Conservation (phyloP, 164 flowering plant genomes). For the Berberis thunbergii region DNA sequence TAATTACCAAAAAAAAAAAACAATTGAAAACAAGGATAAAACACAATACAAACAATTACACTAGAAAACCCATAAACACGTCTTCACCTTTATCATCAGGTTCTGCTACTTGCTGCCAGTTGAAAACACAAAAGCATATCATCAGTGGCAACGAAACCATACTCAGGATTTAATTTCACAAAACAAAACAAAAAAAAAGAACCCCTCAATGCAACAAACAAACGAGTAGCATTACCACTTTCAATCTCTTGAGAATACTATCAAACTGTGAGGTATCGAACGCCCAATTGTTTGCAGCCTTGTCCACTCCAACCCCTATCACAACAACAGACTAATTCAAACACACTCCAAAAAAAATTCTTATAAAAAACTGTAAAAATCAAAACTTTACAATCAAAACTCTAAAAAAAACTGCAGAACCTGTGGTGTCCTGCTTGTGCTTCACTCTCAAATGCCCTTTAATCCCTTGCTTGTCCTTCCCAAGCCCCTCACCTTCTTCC, state of each 20-base stretch:
- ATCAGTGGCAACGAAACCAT: background rate
- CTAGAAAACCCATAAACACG: background rate
- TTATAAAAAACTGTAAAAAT: no score
- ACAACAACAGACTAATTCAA: no score
- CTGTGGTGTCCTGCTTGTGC: slow-evolving; percentile 85
- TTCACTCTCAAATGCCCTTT: slow-evolving; percentile 76
- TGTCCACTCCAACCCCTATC: slow-evolving; percentile 74
- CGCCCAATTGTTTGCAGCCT: slow-evolving; percentile 66
- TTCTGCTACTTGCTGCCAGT: slow-evolving; percentile 32
- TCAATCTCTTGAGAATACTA: slow-evolving; percentile 73
- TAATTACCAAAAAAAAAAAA: background rate
- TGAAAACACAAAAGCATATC: background rate
- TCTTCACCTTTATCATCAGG: slow-evolving; percentile 2
- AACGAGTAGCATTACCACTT: slow-evolving; percentile 51
- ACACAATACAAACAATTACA: no score
- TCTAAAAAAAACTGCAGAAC: slow-evolving; percentile 17
- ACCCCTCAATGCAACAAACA: background rate
- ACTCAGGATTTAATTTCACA: no score
- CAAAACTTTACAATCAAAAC: background rate
- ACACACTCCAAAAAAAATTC: background rate
- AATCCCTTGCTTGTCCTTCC: slow-evolving; percentile 97
- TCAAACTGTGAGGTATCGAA: slow-evolving; percentile 94
- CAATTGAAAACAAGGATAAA: background rate
- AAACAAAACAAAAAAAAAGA: no score
- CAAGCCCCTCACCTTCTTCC: slow-evolving; percentile 99